phyloP scores from a whole-genome alignment of 257 asterid genomes.

The Anisodus acutangulus region DNA sequence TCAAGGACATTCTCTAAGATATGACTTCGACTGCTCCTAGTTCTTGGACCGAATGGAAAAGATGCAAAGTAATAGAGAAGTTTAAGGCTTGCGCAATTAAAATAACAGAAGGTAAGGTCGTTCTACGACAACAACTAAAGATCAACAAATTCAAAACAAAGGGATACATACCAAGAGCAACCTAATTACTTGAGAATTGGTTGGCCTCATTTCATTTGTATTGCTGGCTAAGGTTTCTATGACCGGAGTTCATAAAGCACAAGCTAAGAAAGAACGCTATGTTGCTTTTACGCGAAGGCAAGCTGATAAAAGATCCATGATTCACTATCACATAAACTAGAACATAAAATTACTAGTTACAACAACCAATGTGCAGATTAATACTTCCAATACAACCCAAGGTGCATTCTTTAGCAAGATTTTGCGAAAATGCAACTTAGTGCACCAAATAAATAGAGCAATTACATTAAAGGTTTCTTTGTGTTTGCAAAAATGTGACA shows the following conservation, averaged over 20 bases:
- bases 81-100: too few relatives aligned
- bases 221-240: neutral
- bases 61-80: too few relatives aligned
- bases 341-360: neutral
- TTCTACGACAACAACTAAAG: neutral
- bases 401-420: neutral
- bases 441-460: conserved; percentile 22
- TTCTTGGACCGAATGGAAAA: too few relatives aligned
- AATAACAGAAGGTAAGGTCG: neutral
- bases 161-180: neutral
- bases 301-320: neutral
- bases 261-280: neutral
- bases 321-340: neutral
- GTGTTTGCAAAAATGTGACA: neutral
- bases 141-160: neutral
- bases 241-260: neutral
- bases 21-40: too few relatives aligned
- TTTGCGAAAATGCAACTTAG: neutral
- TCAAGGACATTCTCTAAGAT: too few relatives aligned
- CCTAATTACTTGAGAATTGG: neutral
- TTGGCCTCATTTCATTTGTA: neutral
- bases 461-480: neutral
- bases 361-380: conserved; percentile 2
- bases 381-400: neutral
- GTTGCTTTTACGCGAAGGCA: neutral